Evolutionary conservation across 176 grass and related monocot species (phyloP).

Genomic region (maize (Zea mays)): Zm-B73-REFERENCE-NAM-5.0 NC_050105.1:122732501-122733000

Average conservation of each 20-base stretch:
- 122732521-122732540: slow-evolving; percentile 9
- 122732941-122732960: slow-evolving; percentile 46
- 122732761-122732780: slow-evolving; percentile 42
- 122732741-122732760: slow-evolving; percentile 61
- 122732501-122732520: slow-evolving; percentile 48
- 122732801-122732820: slow-evolving; percentile 38
- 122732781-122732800: slow-evolving; percentile 25
- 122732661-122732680: slow-evolving; percentile 8
- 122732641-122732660: slow-evolving; percentile 45
- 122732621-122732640: slow-evolving; percentile 48
- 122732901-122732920: slow-evolving; percentile 16
- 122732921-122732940: slow-evolving; percentile 18
- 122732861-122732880: background rate
- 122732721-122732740: slow-evolving; percentile 32
- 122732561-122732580: slow-evolving; percentile 11
- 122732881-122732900: slow-evolving; percentile 1
- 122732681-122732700: slow-evolving; percentile 33
- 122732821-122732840: slow-evolving; percentile 27
- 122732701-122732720: slow-evolving; percentile 27
- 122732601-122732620: slow-evolving; percentile 39
- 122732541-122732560: background rate
- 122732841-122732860: background rate
- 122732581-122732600: slow-evolving; percentile 15
- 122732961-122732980: slow-evolving; percentile 46
- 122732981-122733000: slow-evolving; percentile 48